A percentile compares a stretch with the other conserved stretches of the same genome.
phyloP scores from a whole-genome alignment of 2,329 filamentous ascomycete genomes.

The Arachnomyces sp. region DNA sequence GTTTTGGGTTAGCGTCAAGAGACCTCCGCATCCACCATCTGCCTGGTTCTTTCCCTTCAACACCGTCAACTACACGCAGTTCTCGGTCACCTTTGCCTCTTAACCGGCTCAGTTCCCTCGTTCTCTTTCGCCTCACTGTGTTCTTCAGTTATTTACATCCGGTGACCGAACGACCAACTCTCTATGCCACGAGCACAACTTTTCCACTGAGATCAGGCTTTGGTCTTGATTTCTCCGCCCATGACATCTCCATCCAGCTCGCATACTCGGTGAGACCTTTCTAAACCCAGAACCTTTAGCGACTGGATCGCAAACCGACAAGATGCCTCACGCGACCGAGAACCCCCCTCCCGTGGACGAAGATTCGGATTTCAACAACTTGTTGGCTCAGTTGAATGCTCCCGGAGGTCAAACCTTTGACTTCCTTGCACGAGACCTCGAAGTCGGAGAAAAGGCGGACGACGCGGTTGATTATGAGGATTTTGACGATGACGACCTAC shows the following conservation, averaged over 20 bases:
- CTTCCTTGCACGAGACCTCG: conserved; percentile 32
- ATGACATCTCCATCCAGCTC: too few relatives aligned
- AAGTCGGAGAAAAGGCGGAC: conserved; percentile 68
- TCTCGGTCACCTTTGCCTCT: conserved; percentile 2
- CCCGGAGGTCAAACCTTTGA: conserved; percentile 30
- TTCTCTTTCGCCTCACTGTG: conserved; percentile 1
- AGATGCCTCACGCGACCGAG: conserved; percentile 34
- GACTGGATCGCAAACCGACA: conserved; percentile 6
- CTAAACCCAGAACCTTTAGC: not conserved
- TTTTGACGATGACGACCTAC: conserved; percentile 83
- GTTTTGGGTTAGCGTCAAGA: too few relatives aligned
- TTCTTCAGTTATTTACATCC: not conserved
- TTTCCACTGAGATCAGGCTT: too few relatives aligned
- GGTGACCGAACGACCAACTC: too few relatives aligned
- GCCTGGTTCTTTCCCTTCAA: conserved; percentile 1
- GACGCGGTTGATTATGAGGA: conserved; percentile 88
- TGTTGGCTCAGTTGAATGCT: conserved; percentile 35
- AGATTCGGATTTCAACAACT: conserved; percentile 33
- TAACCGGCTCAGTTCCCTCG: conserved; percentile 2
- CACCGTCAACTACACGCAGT: conserved; percentile 5
- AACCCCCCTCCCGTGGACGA: conserved; percentile 21
- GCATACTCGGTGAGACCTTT: not conserved
- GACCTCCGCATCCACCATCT: not conserved
- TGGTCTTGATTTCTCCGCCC: too few relatives aligned
- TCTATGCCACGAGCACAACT: too few relatives aligned